These are phyloP conservation scores for Aspergillus indologenus DNA, from an alignment of 495 filamentous ascomycete genomes.

Conservation along the genomic window DNA sequence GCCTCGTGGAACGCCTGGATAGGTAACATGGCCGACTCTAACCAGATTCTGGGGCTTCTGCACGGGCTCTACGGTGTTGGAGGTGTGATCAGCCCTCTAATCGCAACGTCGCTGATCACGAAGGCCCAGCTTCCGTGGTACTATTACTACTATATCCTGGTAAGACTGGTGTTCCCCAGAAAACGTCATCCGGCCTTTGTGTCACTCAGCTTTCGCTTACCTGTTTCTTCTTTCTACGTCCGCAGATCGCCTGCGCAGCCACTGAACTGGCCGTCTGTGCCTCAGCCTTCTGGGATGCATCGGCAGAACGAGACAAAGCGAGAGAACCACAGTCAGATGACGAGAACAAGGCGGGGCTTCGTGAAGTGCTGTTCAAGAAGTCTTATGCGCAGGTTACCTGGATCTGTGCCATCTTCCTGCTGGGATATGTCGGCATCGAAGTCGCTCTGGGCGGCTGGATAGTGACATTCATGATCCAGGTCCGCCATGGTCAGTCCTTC, in stretches of 20 bases:
- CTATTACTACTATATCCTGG: constrained; percentile 62
- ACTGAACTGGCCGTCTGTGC: constrained; percentile 10
- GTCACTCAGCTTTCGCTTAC: too few species aligned
- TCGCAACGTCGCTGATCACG: constrained; percentile 56
- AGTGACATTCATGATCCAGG: constrained; percentile 61
- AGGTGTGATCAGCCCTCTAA: constrained; percentile 52
- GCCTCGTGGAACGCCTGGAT: constrained; percentile 66
- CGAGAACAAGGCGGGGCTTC: constrained; percentile 44
- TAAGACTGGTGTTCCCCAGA: constrained; percentile 29
- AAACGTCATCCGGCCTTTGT: too few species aligned
- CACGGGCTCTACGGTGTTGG: constrained; percentile 60
- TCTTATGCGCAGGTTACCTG: constrained; percentile 60
- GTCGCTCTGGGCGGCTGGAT: constrained; percentile 77
- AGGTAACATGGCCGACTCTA: constrained; percentile 60
- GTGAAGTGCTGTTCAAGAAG: constrained; percentile 51
- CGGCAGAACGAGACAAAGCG: background rate
- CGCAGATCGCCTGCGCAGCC: constrained; percentile 12
- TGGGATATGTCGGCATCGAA: constrained; percentile 82
- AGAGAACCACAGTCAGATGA: constrained; percentile 18
- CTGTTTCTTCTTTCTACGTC: constrained; percentile 34
- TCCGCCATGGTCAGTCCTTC: constrained; percentile 53
- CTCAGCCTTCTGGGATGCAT: constrained; percentile 12
- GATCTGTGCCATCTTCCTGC: constrained; percentile 71
- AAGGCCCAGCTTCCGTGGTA: constrained; percentile 51
- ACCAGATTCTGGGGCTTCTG: constrained; percentile 55